Evolutionary conservation across 805 yeast genomes (phyloP), one percentile per base, ranked within the genome.

Genomic region (Pichia membranifaciens): DNA sequence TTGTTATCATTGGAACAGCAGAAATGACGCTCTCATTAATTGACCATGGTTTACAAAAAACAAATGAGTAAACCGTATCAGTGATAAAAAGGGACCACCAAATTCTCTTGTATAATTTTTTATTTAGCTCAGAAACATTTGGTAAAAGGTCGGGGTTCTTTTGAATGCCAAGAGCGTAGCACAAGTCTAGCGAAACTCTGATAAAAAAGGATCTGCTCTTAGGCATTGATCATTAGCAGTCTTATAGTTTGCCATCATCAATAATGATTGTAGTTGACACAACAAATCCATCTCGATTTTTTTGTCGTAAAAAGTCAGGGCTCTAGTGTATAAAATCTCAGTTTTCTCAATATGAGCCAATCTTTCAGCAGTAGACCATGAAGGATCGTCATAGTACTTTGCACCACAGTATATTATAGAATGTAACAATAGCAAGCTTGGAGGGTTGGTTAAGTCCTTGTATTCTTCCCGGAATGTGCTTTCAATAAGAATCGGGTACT

Each of bases 61-160:
- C 69, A 54, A 85, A 84, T 5, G 89, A 79, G 8, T 76, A 76
- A 39, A 74, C 71, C 7, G 87, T 67, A 62, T 85, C 95, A 56
- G 82, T 78, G 49, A 75, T 75, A 61, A 82, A 84, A 25, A 85
- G 62, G 50, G 79, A 70, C 95, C 95, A 85, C 89, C 90, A 86
- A 13, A 84, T 70, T 38, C 89, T 69, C 54, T 82, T 74, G 74
- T 83, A 79, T 35, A 80, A 59, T 50, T 76, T 76, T 43, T 55
- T 61, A 13, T 55, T 58, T 42, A 44, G 23, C 1, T 33, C 31
- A 2, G 58, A 48, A 10, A 58, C 21, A 2, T 48, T 49, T 12
- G 43, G 28, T 16, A 47, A 37, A 3, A 41, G 23, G 32, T 49
- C 52, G 16, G 50, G 54, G 41, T 57, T 77, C 52, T 87, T 71